Percentiles rank a stretch among this genome's conserved stretches.
Evolutionary conservation across 176 grass and related monocot genomes (phyloP).

Genomic region (Carex scoparia): DNA sequence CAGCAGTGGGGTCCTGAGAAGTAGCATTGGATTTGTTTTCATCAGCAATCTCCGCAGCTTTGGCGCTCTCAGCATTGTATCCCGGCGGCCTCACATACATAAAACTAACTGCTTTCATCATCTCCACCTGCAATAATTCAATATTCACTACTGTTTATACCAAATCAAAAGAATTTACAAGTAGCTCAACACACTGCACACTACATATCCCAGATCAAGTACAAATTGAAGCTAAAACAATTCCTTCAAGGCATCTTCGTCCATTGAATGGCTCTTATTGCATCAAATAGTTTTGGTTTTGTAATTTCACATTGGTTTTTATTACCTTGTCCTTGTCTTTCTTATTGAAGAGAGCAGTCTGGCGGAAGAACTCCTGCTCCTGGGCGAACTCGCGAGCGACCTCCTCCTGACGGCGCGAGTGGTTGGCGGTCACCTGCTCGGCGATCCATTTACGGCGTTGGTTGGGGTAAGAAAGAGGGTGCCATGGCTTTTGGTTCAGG

Average conservation of each 20-base stretch:
- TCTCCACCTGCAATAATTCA: conserved; percentile 56
- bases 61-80: conserved; percentile 91
- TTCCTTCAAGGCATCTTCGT: too few species aligned
- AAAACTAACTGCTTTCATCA: conserved; percentile 98
- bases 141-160: not conserved
- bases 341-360: conserved; percentile 79
- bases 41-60: conserved; percentile 85
- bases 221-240: too few species aligned
- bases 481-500: conserved; percentile 98
- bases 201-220: not conserved
- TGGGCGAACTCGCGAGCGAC: conserved; percentile 73
- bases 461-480: conserved; percentile 91
- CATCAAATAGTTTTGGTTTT: not conserved
- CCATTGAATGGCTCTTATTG: conserved; percentile 8
- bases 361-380: conserved; percentile 98
- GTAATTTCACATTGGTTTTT: conserved; percentile 1
- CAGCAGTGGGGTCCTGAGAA: conserved; percentile 28
- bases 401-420: conserved; percentile 61
- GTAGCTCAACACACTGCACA: not conserved
- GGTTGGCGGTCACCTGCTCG: conserved; percentile 73
- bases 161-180: not conserved
- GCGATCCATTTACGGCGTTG: conserved; percentile 99
- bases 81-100: conserved; percentile 95
- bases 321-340: conserved; percentile 98
- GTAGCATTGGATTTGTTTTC: conserved; percentile 57